A percentile compares a stretch with the other conserved stretches of the same genome.
phyloP scores from a whole-genome alignment of 306 rosid species.

The Cajanus cajan region DNA sequence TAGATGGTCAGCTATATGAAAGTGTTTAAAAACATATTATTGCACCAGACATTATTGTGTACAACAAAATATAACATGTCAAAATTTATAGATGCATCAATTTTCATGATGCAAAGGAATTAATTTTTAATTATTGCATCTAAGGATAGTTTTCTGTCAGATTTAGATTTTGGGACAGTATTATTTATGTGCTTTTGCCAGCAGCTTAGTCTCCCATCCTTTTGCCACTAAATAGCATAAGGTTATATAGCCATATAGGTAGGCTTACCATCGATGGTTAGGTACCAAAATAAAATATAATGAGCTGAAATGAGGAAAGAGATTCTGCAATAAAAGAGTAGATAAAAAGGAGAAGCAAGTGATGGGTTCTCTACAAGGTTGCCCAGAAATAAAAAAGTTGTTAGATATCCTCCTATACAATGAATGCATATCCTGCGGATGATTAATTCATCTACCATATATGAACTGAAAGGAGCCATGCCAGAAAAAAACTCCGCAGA shows the following conservation, averaged over 20 bases:
- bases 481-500: slow-evolving; percentile 13
- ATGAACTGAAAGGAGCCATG: background rate
- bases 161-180: slow-evolving; percentile 18
- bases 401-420: background rate
- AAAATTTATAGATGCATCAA: slow-evolving; percentile 13
- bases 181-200: background rate
- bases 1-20: slow-evolving; percentile 28
- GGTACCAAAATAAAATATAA: slow-evolving; percentile 1
- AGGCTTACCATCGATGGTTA: background rate
- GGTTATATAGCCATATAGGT: background rate
- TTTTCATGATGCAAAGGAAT: slow-evolving; percentile 3
- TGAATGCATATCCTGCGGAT: background rate
- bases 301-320: background rate
- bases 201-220: background rate
- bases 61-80: background rate
- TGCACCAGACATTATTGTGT: slow-evolving; percentile 2
- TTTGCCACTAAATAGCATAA: background rate
- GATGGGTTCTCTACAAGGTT: background rate
- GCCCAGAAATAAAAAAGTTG: background rate
- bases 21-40: slow-evolving; percentile 16
- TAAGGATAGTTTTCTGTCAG: background rate
- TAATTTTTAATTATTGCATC: background rate
- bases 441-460: background rate
- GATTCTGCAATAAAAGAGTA: background rate
- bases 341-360: background rate